Percentiles rank a stretch among this genome's conserved stretches.
These are phyloP conservation scores for Cucumis melo DNA, from an alignment of 306 rosid species.

Conservation along the genomic window DNA sequence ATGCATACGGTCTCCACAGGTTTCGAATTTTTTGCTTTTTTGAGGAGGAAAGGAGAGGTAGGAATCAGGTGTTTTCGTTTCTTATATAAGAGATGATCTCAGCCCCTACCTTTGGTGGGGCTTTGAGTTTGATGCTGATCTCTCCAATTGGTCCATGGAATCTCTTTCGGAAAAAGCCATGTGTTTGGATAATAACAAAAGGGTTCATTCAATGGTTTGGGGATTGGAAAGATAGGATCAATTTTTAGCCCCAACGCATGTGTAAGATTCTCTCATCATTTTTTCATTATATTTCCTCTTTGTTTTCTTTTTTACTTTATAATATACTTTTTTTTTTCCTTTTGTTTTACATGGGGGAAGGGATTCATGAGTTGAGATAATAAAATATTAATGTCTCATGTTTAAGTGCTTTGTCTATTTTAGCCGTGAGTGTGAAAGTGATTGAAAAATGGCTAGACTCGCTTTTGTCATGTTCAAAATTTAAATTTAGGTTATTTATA, in stretches of 20 bases:
- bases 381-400: too few species aligned
- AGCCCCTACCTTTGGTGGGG: slow-evolving; percentile 1
- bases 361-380: too few species aligned
- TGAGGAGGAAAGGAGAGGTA: neutral
- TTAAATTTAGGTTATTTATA: too few species aligned
- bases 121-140: neutral
- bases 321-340: neutral
- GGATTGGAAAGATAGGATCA: neutral
- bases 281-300: too few species aligned
- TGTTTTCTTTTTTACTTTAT: neutral
- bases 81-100: neutral
- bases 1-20: slow-evolving; percentile 7
- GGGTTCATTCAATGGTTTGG: neutral
- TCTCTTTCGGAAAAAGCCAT: neutral
- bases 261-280: neutral
- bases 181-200: neutral
- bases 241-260: neutral
- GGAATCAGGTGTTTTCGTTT: neutral
- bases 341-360: too few species aligned
- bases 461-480: too few species aligned
- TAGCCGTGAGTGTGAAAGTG: too few species aligned
- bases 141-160: neutral
- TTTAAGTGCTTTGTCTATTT: too few species aligned
- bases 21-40: neutral
- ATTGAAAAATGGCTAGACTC: too few species aligned